Evolutionary conservation across 257 asterid species (phyloP).

Genomic region (Solanum lycopersicoides): DNA sequence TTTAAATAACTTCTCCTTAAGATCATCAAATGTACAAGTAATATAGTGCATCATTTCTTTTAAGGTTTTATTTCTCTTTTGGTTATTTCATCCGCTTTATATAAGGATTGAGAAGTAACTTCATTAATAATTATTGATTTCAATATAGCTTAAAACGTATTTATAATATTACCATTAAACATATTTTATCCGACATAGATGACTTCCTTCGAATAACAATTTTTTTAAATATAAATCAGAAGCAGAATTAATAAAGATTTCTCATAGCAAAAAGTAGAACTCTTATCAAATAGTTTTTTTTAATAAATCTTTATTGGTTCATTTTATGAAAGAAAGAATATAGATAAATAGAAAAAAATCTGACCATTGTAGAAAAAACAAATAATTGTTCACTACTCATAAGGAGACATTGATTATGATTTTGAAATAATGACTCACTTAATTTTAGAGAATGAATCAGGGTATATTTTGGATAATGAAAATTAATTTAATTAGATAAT

Average conservation of each 20-base stretch:
- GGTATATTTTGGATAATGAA: background rate
- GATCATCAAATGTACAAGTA: background rate
- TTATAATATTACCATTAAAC: no score
- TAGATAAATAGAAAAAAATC: background rate
- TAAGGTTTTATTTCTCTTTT: background rate
- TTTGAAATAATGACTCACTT: background rate
- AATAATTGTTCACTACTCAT: background rate
- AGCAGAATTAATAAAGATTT: background rate
- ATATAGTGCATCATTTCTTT: background rate
- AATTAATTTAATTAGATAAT: background rate
- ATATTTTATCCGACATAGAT: background rate
- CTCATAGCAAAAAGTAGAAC: background rate
- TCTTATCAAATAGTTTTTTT: background rate
- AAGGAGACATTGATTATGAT: background rate
- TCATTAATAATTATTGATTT: no score
- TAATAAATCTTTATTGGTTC: background rate
- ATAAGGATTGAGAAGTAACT: background rate
- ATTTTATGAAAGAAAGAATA: background rate
- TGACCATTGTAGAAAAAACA: background rate
- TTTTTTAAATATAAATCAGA: no score
- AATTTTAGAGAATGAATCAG: background rate
- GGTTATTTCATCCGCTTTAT: background rate
- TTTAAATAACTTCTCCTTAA: background rate
- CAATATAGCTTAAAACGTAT: no score
- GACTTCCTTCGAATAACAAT: background rate